These are phyloP conservation scores for Rubroshorea leprosula DNA, from an alignment of 345 rosid species.

Conservation along the genomic window DNA sequence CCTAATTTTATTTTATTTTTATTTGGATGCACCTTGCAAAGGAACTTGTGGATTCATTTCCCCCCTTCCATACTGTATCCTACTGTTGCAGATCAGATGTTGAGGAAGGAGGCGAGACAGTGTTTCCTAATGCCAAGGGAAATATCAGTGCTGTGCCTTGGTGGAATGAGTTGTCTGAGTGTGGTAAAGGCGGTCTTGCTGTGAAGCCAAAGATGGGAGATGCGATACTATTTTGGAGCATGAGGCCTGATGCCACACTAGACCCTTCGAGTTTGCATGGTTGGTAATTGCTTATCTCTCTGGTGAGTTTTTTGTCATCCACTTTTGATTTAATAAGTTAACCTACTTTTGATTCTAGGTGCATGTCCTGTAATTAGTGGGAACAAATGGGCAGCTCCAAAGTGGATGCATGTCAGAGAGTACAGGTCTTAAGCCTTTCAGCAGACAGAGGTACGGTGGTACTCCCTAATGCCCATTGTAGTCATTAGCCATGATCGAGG, in stretches of 20 bases:
- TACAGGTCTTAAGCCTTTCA: conserved; percentile 34
- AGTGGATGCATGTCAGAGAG: conserved; percentile 85
- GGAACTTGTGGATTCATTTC: conserved; percentile 1
- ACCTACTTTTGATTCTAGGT: conserved; percentile 31
- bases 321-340: neutral
- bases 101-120: conserved; percentile 91
- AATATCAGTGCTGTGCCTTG: conserved; percentile 53
- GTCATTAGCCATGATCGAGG: too few relatives aligned
- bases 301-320: neutral
- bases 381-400: conserved; percentile 91
- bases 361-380: conserved; percentile 89
- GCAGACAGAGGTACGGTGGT: too few relatives aligned
- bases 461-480: too few relatives aligned
- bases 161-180: conserved; percentile 75
- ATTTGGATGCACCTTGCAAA: neutral
- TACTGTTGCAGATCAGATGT: conserved; percentile 60
- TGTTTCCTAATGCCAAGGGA: conserved; percentile 59
- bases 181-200: conserved; percentile 63
- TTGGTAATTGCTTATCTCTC: conserved; percentile 15
- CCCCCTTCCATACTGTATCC: neutral
- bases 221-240: conserved; percentile 81
- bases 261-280: conserved; percentile 85
- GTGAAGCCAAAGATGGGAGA: conserved; percentile 76
- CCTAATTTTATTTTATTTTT: neutral
- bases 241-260: conserved; percentile 70